Evolutionary conservation across 352 stramenopile species (phyloP), one percentile per base, ranked within the genome.

Genomic region (Globisporangium paddicum): DNA sequence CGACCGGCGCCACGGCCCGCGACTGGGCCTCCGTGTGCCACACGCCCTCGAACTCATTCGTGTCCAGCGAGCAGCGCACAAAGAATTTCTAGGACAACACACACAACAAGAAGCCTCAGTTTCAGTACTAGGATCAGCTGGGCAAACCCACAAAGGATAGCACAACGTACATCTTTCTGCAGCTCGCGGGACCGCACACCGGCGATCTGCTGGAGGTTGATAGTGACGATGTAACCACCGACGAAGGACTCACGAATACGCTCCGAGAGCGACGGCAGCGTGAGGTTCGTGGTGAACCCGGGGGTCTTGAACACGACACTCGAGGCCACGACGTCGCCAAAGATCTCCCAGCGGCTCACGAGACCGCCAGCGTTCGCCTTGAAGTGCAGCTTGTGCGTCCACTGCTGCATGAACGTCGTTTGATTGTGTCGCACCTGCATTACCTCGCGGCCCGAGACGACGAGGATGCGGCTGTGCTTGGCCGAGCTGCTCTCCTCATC

Each of bases 351-450:
- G 9, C 85, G 82, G 58, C 74, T 87, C 30, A 82, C 71, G 54
- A 74, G 71, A 0, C 72, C 74, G 19, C 69, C 70, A 6, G 67
- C 63, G 28, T 70, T 68, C 32, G 73, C 68, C 57, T 90, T 90
- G 52, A 95, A 90, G 61, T 95, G 79, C 42, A 95, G 71, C 51
- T 95, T 93, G 68, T 95, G 85, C 19, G 73, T 87, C 71, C 83
- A 92, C 49, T 92, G 82, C 67, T 95, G 85, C 79, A 92, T 89
- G 61, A 95, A 95, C 14, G 79, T 90, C 8, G 81, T 85, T 37
- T 93, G 80, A 51, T 89, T 90, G 60, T 77, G 77, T 13, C 85
- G 82, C 48, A 93, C 85, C 55, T 90, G 82, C 82, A 95, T 93
- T 4, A 79, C 91, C 65, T 95, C 85, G 18, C 79, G 79, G 21